Evolutionary conservation across 148 eudicot species (phyloP).

Genomic region (Silene uniflora): DNA sequence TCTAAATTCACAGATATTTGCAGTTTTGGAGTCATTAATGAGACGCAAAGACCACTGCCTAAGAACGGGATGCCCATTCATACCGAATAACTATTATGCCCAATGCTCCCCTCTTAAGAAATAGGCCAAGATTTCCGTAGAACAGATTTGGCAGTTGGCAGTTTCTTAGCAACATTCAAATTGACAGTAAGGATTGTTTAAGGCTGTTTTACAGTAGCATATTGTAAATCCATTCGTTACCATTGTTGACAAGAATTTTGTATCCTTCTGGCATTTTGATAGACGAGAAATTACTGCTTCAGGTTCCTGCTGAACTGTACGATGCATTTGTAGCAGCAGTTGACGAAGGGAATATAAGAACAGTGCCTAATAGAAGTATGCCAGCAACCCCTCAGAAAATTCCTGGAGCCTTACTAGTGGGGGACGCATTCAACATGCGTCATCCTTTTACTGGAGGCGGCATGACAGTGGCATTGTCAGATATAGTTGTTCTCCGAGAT

Average conservation of each 20-base stretch:
- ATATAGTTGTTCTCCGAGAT: constrained; percentile 56
- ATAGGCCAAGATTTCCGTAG: no score
- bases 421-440: constrained; percentile 90
- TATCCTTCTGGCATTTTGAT: no score
- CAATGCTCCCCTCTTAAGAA: no score
- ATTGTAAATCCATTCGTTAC: not conserved
- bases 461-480: constrained; percentile 84
- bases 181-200: no score
- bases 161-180: no score
- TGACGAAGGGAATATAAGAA: constrained; percentile 63
- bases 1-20: no score
- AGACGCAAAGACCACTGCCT: not conserved
- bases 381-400: constrained; percentile 73
- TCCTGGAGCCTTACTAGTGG: constrained; percentile 77
- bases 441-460: constrained; percentile 93
- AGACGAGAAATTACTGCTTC: constrained; percentile 3
- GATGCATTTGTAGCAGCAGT: constrained; percentile 64
- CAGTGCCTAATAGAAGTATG: constrained; percentile 80
- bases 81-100: no score
- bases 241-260: not conserved
- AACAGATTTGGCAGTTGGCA: no score
- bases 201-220: not conserved
- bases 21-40: not conserved
- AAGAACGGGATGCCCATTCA: not conserved
- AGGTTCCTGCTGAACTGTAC: constrained; percentile 59